Evolutionary conservation across 345 rosid species (phyloP).

Genomic region (Arabis hirsuta): DNA sequence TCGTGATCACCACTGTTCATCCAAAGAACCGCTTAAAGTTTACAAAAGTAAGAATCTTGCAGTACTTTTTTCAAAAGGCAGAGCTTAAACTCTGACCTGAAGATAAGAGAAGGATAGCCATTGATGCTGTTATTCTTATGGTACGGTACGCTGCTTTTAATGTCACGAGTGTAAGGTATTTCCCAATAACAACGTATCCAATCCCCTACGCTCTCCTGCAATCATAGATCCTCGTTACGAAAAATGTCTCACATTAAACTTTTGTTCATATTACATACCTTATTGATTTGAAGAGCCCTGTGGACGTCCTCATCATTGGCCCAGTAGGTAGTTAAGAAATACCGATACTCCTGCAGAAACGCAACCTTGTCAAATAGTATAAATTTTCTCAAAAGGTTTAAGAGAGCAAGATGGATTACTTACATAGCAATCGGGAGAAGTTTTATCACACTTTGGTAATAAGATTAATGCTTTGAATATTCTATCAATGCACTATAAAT

Average conservation of each 20-base stretch:
- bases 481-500: conserved; percentile 11
- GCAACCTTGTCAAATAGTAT: conserved; percentile 23
- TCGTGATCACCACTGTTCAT: conserved; percentile 68
- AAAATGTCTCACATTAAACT: not conserved
- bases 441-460: conserved; percentile 23
- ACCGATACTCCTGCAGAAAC: conserved; percentile 27
- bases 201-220: conserved; percentile 32
- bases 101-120: conserved; percentile 40
- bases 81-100: conserved; percentile 27
- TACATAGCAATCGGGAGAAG: conserved; percentile 37
- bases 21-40: conserved; percentile 28
- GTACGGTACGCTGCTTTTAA: conserved; percentile 32
- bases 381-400: not conserved
- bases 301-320: conserved; percentile 41
- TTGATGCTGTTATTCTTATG: conserved; percentile 36
- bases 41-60: conserved; percentile 2
- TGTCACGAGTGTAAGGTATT: conserved; percentile 28
- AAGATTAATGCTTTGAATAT: not conserved
- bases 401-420: conserved; percentile 33
- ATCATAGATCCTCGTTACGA: conserved; percentile 8
- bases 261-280: conserved; percentile 21
- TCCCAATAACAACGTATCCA: conserved; percentile 32
- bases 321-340: conserved; percentile 30
- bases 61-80: not conserved
- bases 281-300: conserved; percentile 23